Evolutionary conservation across 371 early-diverging fungal species (phyloP), one percentile per base, ranked within the genome.

Genomic region (Lichtheimia ramosa): DNA sequence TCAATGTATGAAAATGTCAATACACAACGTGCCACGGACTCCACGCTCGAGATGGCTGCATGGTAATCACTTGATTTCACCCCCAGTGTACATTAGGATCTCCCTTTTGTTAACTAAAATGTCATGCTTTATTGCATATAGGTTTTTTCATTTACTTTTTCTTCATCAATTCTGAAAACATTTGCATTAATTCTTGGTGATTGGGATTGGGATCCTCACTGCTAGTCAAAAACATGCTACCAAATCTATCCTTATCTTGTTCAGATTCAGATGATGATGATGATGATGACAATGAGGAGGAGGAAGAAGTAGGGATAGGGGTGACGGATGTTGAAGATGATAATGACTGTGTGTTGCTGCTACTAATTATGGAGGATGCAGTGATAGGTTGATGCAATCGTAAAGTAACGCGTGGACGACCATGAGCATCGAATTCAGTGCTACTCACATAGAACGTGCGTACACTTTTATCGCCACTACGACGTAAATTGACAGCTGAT

Each of bases 391-490:
- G 68, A 25, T 64, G 63, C 43, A 65, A 25, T 24, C 69, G 69
- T 16, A 73, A 73, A 51, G 65, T 60, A n/a, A 89, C 85, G 20
- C 66, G 69, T 43, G 89, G 90, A 48, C 76, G 79, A 27, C 90
- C 89, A 54, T 84, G 76, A 14, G 62, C 68, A 58, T 88, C 83
- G 52, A 89, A 75, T 43, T 74, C 73, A 12, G 88, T 89, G 41
- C 70, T 73, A 52, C 77, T 69, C 14, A 90, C 86, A 55, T 86
- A 89, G 77, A 87, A 90, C 3, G 79, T 75, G 57, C 84, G 85
- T 55, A 89, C 66, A 56, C 62, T 41, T 56, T 76, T 60, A 51
- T 71, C 69, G 16, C 59, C 28, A 3, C 50, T 49, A 4, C 51
- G 27, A 18, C 50, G 50, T 14, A 59, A 42, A 27, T 54, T 73